Base-by-base conservation (phyloP, 1,284 basidiomycete genomes). In the Sporisorium graminicola region DNA sequence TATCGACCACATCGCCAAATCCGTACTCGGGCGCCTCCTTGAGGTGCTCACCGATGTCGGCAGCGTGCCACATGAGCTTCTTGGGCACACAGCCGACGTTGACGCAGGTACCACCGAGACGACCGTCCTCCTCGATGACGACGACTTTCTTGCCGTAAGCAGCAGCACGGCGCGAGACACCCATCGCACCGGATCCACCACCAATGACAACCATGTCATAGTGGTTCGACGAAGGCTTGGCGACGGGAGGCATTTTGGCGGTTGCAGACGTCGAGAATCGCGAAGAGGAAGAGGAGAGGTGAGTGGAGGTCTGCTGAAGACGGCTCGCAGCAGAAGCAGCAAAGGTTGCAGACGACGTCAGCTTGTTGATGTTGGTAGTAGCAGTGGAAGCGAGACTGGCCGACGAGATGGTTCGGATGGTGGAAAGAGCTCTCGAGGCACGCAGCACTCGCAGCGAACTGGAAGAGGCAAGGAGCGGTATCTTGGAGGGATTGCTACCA, bases 1-100 rank as follows among this genome's bases (percentile, higher is more conserved):
- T 74, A 64, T 77, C 86, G 42, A 82, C 83, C 14, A 72, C 77
- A 35, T 80, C 75, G 29, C 79, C 79, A 58, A 96, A 94, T 65
- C 94, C 92, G 87, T 97, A 99, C 35, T 90, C 87, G 24, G 91
- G 90, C 67, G 88, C 88, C 69, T 93, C 90, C 53, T 90, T 89
- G 51, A 97, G 88, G 82, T 92, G 92, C 82, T 96, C 95, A 44
- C 92, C 76, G 52, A 82, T 74, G 86, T 98, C 96, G 58, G 97
- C 94, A 35, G 96, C 95, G 85, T 99, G 93, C 97, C 97, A 99
- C 97, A 99, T 99, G 72, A 99, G 91, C 93, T 98, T 87, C 70
- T 86, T 80, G 40, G 84, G 84, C 24, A 85, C 84, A 46, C 84
- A 85, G 7, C 93, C 94, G 67, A 96, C 89, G 74, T 90, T 98